Conservation (phyloP, 257 asterid species). For the Datura wrightii region DNA sequence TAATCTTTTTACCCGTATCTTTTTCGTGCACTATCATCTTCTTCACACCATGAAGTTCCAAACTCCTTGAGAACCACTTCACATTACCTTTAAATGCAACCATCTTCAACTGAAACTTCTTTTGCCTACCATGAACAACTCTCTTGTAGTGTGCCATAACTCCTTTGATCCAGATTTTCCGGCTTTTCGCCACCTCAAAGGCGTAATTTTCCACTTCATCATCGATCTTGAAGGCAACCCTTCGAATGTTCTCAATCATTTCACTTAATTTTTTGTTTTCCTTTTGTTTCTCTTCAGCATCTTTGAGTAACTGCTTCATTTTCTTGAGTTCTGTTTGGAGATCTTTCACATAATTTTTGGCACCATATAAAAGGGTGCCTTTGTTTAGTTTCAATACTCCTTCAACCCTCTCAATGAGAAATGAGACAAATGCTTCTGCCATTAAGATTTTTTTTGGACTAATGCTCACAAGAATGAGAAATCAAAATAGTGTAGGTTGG, state of each 20-base stretch:
- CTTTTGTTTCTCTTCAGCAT: slow-evolving; percentile 1
- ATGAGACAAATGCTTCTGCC: slow-evolving; percentile 27
- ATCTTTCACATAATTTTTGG: background rate
- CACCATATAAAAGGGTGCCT: background rate
- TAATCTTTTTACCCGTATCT: too few relatives aligned
- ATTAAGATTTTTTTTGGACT: background rate
- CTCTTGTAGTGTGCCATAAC: background rate
- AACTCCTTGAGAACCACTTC: background rate
- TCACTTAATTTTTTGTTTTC: background rate
- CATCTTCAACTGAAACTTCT: background rate
- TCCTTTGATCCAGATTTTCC: background rate
- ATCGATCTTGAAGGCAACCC: slow-evolving; percentile 2
- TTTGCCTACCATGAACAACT: background rate
- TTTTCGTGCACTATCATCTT: background rate
- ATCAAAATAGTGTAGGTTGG: background rate
- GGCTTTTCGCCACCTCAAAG: slow-evolving; percentile 21
- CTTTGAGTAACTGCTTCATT: background rate
- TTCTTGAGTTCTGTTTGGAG: background rate
- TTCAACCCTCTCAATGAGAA: slow-evolving; percentile 23
- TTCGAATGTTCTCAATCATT: background rate
- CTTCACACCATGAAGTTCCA: slow-evolving; percentile 11
- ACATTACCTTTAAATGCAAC: background rate
- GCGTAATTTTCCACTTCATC: slow-evolving; percentile 19
- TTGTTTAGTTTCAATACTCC: slow-evolving; percentile 3
- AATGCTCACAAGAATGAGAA: background rate